Base-by-base conservation (phyloP, 495 filamentous ascomycete species). In the Aspergillus bridgeri region DNA sequence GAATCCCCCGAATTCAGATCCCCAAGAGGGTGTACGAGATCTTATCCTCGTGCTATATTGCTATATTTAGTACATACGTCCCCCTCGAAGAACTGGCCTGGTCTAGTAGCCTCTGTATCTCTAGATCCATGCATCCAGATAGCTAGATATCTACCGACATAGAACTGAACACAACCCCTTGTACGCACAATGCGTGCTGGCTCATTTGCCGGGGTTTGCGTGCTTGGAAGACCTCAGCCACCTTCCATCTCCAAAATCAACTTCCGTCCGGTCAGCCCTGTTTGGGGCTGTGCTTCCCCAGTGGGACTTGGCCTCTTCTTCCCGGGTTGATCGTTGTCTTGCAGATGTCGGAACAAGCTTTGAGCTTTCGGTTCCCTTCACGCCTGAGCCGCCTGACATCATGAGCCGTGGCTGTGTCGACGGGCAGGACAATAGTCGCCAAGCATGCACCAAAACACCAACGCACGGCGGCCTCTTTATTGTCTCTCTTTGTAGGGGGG, bases 321-420 rank as follows among this genome's bases (percentile, higher is more conserved):
- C 9, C 33, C 33, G 9, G 13, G 33, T 38, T 38, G 33, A 38
- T 38, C 33, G 33, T 15, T 15, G 33, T 38, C 33, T 13, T 13
- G 33, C 1, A 38, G 33, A 8, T 25, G 50, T 52, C 33, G 29
- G 29, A 52, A 46, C 42, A 54, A 54, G 52, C 38, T 44, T 54
- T 27, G 21, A 29, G 22, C 29, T 20, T 43, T n/a, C 33, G 20
- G 38, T 21, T n/a, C 20, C 33, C 48, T 38, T 51, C 24, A n/a
- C n/a, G n/a, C n/a, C n/a, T n/a, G 38, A 5, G 18, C 18, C 21
- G 33, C 43, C 51, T 53, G 29, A 53, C 50, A 33, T 53, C 50
- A 53, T 53, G 20, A 53, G 24, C 18, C 20, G 52, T 54, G 52
- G 52, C 52, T 54, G 52, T 54, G 52, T 45, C 20, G 8, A 45